Evolutionary conservation across 208 protist genomes (phyloP), one percentile per base, ranked within the genome.

Genomic region (Herpetomonas samuelpessoai): DNA sequence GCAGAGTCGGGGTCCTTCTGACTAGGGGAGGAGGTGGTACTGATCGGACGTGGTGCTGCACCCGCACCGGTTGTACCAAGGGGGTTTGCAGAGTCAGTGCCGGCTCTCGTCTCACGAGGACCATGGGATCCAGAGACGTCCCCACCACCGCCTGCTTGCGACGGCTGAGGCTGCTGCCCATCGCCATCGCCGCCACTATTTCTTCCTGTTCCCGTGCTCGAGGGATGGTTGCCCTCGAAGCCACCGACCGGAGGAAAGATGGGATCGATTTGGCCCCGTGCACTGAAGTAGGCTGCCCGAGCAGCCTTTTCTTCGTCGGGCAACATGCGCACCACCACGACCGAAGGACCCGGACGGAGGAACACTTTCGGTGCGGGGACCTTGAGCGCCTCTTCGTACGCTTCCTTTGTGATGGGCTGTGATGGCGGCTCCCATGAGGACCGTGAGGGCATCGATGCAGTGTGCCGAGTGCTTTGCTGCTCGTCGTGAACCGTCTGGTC

Each of bases 271-370:
- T 41, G 9, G 45, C 59, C 30, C 30, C 62, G 68, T 24, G 66
- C 57, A 2, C 41, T 56, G 30, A 63, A 45, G 57, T 74, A 65
- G 25, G 53, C 49, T 19, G 62, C 57, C 21, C 68, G 68, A 27
- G 62, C 30, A 22, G 55, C 65, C 62, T 79, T 65, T 44, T 79
- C 72, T 27, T 79, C 72, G 22, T 79, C 57, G 24, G 59, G 58
- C 16, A 50, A 57, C 39, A 74, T 73, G 50, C 65, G 72, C 3
- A 74, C 54, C 10, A 79, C 45, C 22, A 79, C 68, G 18, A 65
- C 72, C 29, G 72, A 65, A 26, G 72, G 67, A n/a, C 45, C 51
- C 1, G 62, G 57, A 0, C 66, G 55, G 26, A 79, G 57, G 35
- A 79, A 79, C 14, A 74, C 10, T 0, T n/a, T 28, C 4, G 72